These are phyloP conservation scores for Paecilomyces niveus DNA, from an alignment of 2,329 filamentous ascomycete genomes.

Conservation along the genomic window DNA sequence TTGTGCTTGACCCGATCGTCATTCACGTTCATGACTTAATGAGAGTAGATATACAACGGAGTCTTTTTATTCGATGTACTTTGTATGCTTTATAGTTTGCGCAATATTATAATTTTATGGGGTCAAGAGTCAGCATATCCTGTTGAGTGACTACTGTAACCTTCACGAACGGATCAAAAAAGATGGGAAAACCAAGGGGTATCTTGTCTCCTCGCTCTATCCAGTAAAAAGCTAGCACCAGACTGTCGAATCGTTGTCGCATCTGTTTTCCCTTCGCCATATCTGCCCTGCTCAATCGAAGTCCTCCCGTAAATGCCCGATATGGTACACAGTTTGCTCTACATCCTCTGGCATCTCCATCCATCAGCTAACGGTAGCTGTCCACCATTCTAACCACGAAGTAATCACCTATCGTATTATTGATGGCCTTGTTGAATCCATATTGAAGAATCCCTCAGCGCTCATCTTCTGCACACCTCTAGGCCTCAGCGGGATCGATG, in stretches of 20 bases:
- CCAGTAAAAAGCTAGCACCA: constrained; percentile 3
- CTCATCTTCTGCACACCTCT: background rate
- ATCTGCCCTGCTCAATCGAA: background rate
- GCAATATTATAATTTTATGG: background rate
- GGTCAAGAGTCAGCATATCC: background rate
- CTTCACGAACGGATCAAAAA: background rate
- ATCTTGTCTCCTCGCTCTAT: constrained; percentile 10
- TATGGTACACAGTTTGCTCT: background rate
- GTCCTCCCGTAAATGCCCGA: background rate
- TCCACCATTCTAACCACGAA: no score
- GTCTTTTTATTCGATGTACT: no score
- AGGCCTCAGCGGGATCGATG: background rate
- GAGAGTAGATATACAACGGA: background rate
- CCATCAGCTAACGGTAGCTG: background rate
- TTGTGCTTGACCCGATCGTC: background rate
- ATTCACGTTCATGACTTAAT: background rate
- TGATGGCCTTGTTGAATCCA: background rate
- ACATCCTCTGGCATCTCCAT: background rate
- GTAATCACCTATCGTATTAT: background rate
- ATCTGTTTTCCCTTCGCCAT: background rate
- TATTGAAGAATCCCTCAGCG: background rate
- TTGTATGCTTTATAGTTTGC: background rate
- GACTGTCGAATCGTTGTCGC: background rate
- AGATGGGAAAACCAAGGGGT: constrained; percentile 6
- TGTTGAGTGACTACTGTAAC: background rate